These are phyloP conservation scores for Lachnellula arida DNA, from an alignment of 2,329 filamentous ascomycete genomes.

Conservation along the genomic window DNA sequence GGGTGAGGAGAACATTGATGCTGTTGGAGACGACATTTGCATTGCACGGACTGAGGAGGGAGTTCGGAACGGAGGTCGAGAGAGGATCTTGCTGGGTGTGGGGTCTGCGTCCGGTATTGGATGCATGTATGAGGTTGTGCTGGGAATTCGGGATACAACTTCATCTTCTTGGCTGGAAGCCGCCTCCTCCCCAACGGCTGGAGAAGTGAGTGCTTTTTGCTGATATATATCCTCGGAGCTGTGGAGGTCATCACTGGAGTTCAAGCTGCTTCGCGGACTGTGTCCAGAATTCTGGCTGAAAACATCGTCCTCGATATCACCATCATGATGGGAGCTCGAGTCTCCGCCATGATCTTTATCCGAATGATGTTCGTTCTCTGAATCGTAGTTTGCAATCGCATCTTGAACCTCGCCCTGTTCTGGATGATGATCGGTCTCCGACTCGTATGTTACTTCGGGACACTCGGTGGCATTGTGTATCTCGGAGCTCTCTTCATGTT, in stretches of 20 bases:
- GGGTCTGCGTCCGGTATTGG: conserved; percentile 33
- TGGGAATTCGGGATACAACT: conserved; percentile 43
- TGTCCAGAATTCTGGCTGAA: conserved; percentile 27
- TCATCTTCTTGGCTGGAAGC: conserved; percentile 28
- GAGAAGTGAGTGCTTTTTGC: conserved; percentile 26
- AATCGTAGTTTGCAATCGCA: not conserved
- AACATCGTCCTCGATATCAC: conserved; percentile 33
- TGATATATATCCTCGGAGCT: conserved; percentile 20
- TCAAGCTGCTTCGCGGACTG: conserved; percentile 24
- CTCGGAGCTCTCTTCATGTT: conserved; percentile 1
- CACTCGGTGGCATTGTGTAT: not conserved
- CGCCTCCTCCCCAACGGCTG: conserved; percentile 28
- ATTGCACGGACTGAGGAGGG: conserved; percentile 65
- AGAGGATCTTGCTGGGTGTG: conserved; percentile 45
- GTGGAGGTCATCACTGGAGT: conserved; percentile 23
- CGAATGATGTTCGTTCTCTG: conserved; percentile 15
- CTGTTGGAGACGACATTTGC: conserved; percentile 65
- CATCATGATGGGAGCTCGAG: conserved; percentile 30
- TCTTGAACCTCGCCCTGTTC: conserved; percentile 1
- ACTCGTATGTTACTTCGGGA: conserved; percentile 1
- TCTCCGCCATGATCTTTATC: conserved; percentile 24
- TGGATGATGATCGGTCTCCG: conserved; percentile 11
- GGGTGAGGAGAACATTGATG: conserved; percentile 52
- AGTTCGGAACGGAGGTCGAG: conserved; percentile 62
- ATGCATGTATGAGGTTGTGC: conserved; percentile 29